These are phyloP conservation scores for Coemansia umbellata DNA, from an alignment of 192 early-diverging fungal genomes.

Conservation along the genomic window DNA sequence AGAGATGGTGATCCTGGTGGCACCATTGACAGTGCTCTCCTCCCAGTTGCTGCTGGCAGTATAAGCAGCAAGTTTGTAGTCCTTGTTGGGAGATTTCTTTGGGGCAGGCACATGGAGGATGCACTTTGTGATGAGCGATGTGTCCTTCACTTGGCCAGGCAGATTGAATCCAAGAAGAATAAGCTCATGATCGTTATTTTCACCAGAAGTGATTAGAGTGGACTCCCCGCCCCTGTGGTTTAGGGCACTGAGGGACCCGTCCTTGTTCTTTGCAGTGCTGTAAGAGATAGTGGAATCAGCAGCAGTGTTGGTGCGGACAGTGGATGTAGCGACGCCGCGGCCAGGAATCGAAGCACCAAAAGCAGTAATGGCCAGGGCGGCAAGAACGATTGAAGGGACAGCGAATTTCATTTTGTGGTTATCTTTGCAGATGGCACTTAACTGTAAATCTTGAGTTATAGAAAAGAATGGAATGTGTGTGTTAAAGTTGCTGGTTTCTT, in stretches of 20 bases:
- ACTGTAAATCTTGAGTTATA: too few species aligned
- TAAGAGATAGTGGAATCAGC: slow-evolving; percentile 31
- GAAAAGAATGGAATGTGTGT: too few species aligned
- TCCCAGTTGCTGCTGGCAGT: slow-evolving; percentile 29
- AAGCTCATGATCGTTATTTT: slow-evolving; percentile 10
- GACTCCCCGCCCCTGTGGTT: slow-evolving; percentile 14
- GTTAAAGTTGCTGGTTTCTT: too few species aligned
- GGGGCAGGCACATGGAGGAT: slow-evolving; percentile 23
- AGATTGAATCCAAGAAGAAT: slow-evolving; percentile 37
- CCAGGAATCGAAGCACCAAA: background rate
- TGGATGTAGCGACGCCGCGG: background rate
- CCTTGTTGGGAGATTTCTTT: background rate
- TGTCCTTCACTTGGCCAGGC: slow-evolving; percentile 2
- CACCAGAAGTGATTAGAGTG: slow-evolving; percentile 12
- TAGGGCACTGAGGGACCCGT: slow-evolving; percentile 10
- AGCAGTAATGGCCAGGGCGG: background rate
- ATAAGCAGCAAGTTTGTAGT: slow-evolving; percentile 26
- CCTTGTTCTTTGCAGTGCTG: slow-evolving; percentile 2
- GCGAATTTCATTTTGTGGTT: slow-evolving; percentile 13
- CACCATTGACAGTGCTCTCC: slow-evolving; percentile 19
- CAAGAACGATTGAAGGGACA: background rate
- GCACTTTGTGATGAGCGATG: slow-evolving; percentile 19
- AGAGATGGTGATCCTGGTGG: background rate
- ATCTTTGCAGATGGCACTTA: too few species aligned
- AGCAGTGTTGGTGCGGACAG: slow-evolving; percentile 4